phyloP scores from a whole-genome alignment of 2,329 filamentous ascomycete genomes.

The Aaosphaeria pasadenensis region DNA sequence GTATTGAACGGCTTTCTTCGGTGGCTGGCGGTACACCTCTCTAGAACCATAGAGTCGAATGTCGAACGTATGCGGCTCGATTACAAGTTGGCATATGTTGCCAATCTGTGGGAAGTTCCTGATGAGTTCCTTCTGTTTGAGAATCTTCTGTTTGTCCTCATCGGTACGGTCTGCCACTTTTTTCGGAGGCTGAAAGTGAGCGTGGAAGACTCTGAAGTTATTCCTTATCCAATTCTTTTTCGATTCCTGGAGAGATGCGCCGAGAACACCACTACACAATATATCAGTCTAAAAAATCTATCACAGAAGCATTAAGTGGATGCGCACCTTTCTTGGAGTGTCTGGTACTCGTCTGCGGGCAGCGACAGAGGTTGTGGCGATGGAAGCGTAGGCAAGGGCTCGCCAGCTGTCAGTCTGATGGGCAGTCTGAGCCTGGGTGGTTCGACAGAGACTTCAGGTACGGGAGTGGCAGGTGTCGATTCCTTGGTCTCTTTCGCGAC shows the following conservation, averaged over 20 bases:
- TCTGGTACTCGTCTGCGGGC: constrained; percentile 66
- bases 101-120: constrained; percentile 37
- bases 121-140: constrained; percentile 57
- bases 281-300: constrained; percentile 43
- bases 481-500: constrained; percentile 12
- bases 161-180: constrained; percentile 57
- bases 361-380: constrained; percentile 64
- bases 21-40: constrained; percentile 19
- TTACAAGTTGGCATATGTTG: constrained; percentile 60
- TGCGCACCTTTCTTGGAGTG: constrained; percentile 66
- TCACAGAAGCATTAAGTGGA: not conserved
- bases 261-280: constrained; percentile 62
- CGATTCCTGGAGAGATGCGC: constrained; percentile 70
- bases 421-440: constrained; percentile 47
- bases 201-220: constrained; percentile 38
- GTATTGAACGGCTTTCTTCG: constrained; percentile 26
- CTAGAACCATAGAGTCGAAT: constrained; percentile 45
- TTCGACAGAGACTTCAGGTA: constrained; percentile 4
- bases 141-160: constrained; percentile 56
- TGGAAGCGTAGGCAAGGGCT: constrained; percentile 69
- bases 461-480: constrained; percentile 21
- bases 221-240: constrained; percentile 50
- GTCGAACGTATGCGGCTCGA: constrained; percentile 78
- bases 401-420: constrained; percentile 60
- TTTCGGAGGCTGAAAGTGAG: constrained; percentile 34